Percentiles rank a stretch among this genome's conserved stretches.
phyloP scores from a whole-genome alignment of 2,329 filamentous ascomycete genomes.

The Grosmannia serpens region DNA sequence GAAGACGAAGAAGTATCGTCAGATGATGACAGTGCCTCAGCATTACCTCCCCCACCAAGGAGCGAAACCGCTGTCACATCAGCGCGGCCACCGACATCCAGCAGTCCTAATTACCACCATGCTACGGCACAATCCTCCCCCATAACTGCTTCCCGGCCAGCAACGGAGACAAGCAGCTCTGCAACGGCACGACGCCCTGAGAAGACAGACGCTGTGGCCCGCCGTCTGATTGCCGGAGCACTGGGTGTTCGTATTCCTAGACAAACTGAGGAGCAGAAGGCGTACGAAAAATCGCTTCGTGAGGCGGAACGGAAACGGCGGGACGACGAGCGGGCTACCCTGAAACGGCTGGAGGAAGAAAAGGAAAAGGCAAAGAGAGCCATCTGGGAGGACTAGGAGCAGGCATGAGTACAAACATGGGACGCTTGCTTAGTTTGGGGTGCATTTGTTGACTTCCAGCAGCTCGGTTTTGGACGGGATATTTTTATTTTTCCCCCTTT shows the following conservation, averaged over 20 bases:
- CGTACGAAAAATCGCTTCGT: slow-evolving; percentile 71
- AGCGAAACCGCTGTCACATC: slow-evolving; percentile 13
- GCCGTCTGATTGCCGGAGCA: slow-evolving; percentile 79
- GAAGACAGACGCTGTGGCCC: slow-evolving; percentile 87
- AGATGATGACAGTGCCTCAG: slow-evolving; percentile 23
- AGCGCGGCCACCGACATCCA: slow-evolving; percentile 57
- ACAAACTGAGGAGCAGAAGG: slow-evolving; percentile 77
- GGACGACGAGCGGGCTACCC: slow-evolving; percentile 59
- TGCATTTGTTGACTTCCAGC: too few relatives aligned
- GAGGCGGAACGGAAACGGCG: slow-evolving; percentile 74
- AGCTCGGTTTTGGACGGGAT: not conserved
- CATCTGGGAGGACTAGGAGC: slow-evolving; percentile 65
- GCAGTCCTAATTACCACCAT: slow-evolving; percentile 36
- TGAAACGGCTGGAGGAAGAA: slow-evolving; percentile 47
- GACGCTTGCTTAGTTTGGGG: too few relatives aligned
- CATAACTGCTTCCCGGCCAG: not conserved
- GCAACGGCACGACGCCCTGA: slow-evolving; percentile 47
- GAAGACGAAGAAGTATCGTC: slow-evolving; percentile 55
- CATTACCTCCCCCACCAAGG: not conserved
- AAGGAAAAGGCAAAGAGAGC: slow-evolving; percentile 67
- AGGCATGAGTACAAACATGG: not conserved
- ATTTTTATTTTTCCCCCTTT: not conserved
- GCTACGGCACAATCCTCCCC: not conserved
- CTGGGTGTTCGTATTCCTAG: slow-evolving; percentile 71
- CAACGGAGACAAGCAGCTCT: not conserved